A percentile compares a stretch with the other conserved stretches of the same genome.
Conservation (phyloP, 2,329 filamentous ascomycete species). For the Penicillium vulpinum region DNA sequence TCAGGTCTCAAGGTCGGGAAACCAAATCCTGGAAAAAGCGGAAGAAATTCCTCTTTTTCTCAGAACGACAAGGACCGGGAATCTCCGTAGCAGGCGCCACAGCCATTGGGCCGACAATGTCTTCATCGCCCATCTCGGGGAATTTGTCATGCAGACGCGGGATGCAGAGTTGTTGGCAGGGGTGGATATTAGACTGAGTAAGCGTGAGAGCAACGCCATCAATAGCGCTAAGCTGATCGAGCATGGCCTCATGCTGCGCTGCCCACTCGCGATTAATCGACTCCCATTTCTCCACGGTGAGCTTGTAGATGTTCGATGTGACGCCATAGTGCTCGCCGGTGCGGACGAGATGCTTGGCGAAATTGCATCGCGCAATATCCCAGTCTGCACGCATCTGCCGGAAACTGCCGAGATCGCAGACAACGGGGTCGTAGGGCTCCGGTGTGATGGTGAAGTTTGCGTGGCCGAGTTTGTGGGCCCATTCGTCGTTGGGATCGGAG, state of each 20-base stretch:
- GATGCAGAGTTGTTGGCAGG: constrained; percentile 53
- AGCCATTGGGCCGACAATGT: constrained; percentile 92
- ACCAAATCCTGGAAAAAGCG: constrained; percentile 48
- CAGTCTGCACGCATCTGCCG: constrained; percentile 73
- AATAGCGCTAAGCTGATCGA: constrained; percentile 48
- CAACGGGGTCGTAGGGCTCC: constrained; percentile 71
- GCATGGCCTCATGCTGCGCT: constrained; percentile 64
- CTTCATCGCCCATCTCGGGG: constrained; percentile 80
- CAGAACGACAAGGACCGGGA: constrained; percentile 45
- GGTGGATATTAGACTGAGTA: constrained; percentile 41
- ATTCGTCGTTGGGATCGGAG: constrained; percentile 70
- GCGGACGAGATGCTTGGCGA: constrained; percentile 82
- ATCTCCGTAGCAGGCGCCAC: constrained; percentile 44
- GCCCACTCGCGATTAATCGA: constrained; percentile 76
- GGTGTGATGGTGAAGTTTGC: constrained; percentile 90
- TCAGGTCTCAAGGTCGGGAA: constrained; percentile 26
- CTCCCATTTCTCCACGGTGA: constrained; percentile 88
- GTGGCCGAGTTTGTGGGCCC: constrained; percentile 83
- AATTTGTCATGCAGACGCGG: constrained; percentile 65
- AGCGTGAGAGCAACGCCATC: constrained; percentile 40
- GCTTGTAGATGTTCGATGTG: constrained; percentile 81
- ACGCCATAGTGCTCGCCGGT: constrained; percentile 88
- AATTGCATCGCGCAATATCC: constrained; percentile 80
- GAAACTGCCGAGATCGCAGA: constrained; percentile 60
- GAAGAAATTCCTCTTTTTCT: constrained; percentile 47